Evolutionary conservation across 2,329 filamentous ascomycete genomes (phyloP).

Genomic region (Xylaria multiplex): DNA sequence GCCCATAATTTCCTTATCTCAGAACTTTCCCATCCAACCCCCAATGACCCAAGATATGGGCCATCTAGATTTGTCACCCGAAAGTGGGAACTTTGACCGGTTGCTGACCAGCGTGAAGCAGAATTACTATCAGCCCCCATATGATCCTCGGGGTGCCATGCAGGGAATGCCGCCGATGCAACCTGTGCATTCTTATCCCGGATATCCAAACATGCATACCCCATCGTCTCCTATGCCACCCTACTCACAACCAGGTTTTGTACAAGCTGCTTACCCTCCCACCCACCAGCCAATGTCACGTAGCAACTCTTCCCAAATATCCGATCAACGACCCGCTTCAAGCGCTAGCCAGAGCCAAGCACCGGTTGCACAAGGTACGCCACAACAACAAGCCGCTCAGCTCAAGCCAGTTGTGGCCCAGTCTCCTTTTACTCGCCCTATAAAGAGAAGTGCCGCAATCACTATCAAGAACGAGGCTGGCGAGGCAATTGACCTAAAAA

Average conservation of each 20-base stretch:
- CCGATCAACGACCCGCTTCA: conserved; percentile 67
- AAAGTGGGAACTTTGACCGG: conserved; percentile 75
- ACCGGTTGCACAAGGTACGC: conserved; percentile 66
- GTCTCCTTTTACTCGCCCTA: conserved; percentile 60
- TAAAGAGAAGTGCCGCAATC: conserved; percentile 77
- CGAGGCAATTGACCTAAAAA: conserved; percentile 77
- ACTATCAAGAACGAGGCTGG: conserved; percentile 86
- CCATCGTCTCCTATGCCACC: conserved; percentile 57
- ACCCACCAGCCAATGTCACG: conserved; percentile 80
- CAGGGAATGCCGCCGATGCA: conserved; percentile 24
- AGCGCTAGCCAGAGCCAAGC: conserved; percentile 73
- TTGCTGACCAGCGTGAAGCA: conserved; percentile 77
- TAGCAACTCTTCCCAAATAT: conserved; percentile 77
- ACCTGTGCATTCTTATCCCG: conserved; percentile 49
- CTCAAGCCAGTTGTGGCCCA: conserved; percentile 57
- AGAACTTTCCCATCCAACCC: conserved; percentile 46
- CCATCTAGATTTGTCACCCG: conserved; percentile 70
- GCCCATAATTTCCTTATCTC: conserved; percentile 43
- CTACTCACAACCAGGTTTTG: conserved; percentile 60
- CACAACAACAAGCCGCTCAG: conserved; percentile 71
- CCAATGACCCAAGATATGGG: conserved; percentile 37
- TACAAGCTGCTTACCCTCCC: conserved; percentile 52
- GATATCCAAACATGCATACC: conserved; percentile 44
- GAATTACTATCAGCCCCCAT: conserved; percentile 66
- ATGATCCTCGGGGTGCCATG: conserved; percentile 56